phyloP scores from a whole-genome alignment of 805 yeast genomes.

The Saccharomycopsis fibuligera region DNA sequence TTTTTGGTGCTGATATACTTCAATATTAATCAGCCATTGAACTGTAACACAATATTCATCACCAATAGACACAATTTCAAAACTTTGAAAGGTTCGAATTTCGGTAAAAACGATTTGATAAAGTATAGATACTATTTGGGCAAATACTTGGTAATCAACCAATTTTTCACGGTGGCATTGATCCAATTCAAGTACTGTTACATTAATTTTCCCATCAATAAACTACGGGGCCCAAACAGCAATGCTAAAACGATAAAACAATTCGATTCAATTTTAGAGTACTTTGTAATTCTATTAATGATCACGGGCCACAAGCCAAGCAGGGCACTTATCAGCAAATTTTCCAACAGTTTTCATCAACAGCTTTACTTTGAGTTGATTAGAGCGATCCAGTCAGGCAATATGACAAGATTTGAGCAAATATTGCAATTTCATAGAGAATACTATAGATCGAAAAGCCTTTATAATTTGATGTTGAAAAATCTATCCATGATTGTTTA shows the following conservation, averaged over 20 bases:
- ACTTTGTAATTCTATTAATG: constrained; percentile 5
- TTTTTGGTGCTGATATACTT: constrained; percentile 14
- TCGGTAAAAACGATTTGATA: constrained; percentile 11
- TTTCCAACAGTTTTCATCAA: not conserved
- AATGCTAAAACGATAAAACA: too few relatives aligned
- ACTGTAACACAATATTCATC: constrained; percentile 19
- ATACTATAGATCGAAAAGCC: not conserved
- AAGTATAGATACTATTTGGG: constrained; percentile 18
- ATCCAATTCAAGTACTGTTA: constrained; percentile 17
- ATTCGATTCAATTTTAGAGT: constrained; percentile 11
- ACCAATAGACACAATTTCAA: constrained; percentile 10
- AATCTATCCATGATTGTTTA: not conserved
- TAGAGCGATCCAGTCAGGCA: constrained; percentile 4
- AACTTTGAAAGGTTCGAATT: constrained; percentile 11
- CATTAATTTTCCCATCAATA: constrained; percentile 1
- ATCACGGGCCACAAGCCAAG: constrained; percentile 17
- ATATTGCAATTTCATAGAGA: not conserved
- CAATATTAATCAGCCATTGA: constrained; percentile 19
- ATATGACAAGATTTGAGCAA: constrained; percentile 2
- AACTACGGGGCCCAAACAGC: not conserved
- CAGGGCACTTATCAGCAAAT: not conserved
- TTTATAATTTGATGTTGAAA: constrained; percentile 8
- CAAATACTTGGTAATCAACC: constrained; percentile 12
- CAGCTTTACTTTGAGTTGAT: constrained; percentile 3
- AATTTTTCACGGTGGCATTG: constrained; percentile 7